Evolutionary conservation across 345 rosid species (phyloP).

Genomic region (Bretschneidera sinensis): DNA sequence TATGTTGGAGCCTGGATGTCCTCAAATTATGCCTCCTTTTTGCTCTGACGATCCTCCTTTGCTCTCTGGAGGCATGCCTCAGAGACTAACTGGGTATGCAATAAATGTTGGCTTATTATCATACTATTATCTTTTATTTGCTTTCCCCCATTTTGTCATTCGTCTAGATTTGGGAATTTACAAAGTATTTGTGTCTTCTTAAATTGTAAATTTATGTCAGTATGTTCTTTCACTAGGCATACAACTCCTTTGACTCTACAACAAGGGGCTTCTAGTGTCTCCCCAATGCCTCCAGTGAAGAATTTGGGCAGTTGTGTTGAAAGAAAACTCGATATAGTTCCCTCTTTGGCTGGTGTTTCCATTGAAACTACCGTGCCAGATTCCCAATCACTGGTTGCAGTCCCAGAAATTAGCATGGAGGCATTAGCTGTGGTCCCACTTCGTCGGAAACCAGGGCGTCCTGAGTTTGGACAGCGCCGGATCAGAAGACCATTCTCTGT

Average conservation of each 20-base stretch:
- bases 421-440: conserved; percentile 53
- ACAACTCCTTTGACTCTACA: conserved; percentile 7
- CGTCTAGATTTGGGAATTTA: too few relatives aligned
- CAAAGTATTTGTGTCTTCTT: too few relatives aligned
- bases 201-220: background rate
- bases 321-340: conserved; percentile 78
- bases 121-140: too few relatives aligned
- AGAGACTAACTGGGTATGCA: conserved; percentile 24
- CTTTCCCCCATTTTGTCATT: too few relatives aligned
- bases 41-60: conserved; percentile 41
- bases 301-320: conserved; percentile 49
- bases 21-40: conserved; percentile 27
- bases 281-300: conserved; percentile 6
- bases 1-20: conserved; percentile 82
- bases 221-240: conserved; percentile 13
- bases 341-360: conserved; percentile 50
- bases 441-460: conserved; percentile 66
- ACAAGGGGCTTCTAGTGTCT: conserved; percentile 5
- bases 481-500: conserved; percentile 98
- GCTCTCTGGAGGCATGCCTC: conserved; percentile 41
- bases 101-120: too few relatives aligned
- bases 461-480: conserved; percentile 84
- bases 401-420: conserved; percentile 54
- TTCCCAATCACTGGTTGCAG: conserved; percentile 66
- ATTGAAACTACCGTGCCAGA: conserved; percentile 40